Percentiles rank a stretch among this genome's conserved stretches.
Evolutionary conservation across 176 grass and related monocot genomes (phyloP).

Genomic region (Pharus latifolius): DNA sequence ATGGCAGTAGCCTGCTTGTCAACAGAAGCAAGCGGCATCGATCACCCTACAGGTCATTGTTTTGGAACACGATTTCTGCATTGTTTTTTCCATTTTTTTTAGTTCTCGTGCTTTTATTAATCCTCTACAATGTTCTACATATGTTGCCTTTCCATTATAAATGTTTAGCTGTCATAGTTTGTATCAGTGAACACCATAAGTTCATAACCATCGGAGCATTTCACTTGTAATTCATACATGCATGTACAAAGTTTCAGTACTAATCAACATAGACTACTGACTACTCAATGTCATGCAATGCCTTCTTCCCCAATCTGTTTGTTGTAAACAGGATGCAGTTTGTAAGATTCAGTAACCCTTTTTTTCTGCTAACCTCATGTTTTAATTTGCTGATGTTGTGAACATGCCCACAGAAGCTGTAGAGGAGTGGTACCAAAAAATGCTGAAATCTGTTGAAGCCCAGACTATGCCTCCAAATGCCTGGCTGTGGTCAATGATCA

Average conservation of each 20-base stretch:
- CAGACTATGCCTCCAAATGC: conserved; percentile 95
- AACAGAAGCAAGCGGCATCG: conserved; percentile 47
- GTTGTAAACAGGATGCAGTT: neutral
- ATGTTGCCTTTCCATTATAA: neutral
- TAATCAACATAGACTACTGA: too few species aligned
- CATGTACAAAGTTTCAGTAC: neutral
- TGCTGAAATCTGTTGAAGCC: conserved; percentile 76
- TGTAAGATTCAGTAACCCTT: neutral
- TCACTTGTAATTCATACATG: neutral
- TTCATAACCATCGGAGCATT: neutral
- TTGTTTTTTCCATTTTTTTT: neutral
- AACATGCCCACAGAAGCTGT: conserved; percentile 45
- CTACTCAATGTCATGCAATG: neutral
- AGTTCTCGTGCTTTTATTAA: neutral
- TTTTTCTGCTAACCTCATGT: neutral
- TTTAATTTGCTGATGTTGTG: conserved; percentile 1
- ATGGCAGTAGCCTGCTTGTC: conserved; percentile 32
- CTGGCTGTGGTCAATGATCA: conserved; percentile 83
- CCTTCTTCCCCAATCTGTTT: neutral
- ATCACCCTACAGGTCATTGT: conserved; percentile 54
- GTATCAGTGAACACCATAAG: neutral
- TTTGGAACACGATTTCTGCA: neutral
- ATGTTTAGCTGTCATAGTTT: neutral
- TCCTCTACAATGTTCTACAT: neutral
- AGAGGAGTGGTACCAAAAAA: conserved; percentile 77